Percentiles rank a stretch among this genome's conserved stretches.
Evolutionary conservation across 805 yeast genomes (phyloP).

Genomic region (Sugiyamaella valdiviana): DNA sequence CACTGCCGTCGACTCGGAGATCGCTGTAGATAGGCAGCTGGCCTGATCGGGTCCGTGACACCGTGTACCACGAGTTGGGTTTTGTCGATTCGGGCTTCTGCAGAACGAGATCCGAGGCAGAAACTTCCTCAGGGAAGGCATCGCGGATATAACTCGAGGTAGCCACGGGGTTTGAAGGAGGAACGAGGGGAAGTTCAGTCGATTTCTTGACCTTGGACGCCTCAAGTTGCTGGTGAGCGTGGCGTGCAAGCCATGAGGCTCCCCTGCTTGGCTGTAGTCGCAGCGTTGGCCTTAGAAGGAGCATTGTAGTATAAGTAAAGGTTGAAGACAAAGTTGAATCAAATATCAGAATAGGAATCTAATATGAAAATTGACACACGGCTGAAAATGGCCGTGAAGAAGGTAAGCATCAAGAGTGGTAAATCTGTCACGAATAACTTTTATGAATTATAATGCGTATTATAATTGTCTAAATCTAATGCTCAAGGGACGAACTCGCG

Average conservation of each 20-base stretch:
- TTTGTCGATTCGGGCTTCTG: neutral
- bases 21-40: slow-evolving; percentile 80
- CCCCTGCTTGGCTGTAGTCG: neutral
- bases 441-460: too few species aligned
- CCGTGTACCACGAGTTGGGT: slow-evolving; percentile 14
- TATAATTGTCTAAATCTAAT: too few species aligned
- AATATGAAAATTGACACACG: too few species aligned
- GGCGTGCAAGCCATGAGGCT: neutral
- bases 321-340: too few species aligned
- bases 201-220: slow-evolving; percentile 1
- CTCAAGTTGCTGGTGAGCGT: neutral
- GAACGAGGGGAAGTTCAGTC: slow-evolving; percentile 6
- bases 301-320: neutral
- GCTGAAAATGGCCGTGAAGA: too few species aligned
- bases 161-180: slow-evolving; percentile 1
- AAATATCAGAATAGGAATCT: too few species aligned
- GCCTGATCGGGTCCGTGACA: slow-evolving; percentile 34
- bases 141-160: neutral
- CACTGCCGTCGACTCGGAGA: slow-evolving; percentile 51
- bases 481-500: too few species aligned
- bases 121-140: neutral
- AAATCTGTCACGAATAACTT: too few species aligned
- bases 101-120: slow-evolving; percentile 2
- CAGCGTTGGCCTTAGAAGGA: neutral
- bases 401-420: too few species aligned